Conservation (phyloP, 371 early-diverging fungal species). For the Actinomortierella wolfii region DNA sequence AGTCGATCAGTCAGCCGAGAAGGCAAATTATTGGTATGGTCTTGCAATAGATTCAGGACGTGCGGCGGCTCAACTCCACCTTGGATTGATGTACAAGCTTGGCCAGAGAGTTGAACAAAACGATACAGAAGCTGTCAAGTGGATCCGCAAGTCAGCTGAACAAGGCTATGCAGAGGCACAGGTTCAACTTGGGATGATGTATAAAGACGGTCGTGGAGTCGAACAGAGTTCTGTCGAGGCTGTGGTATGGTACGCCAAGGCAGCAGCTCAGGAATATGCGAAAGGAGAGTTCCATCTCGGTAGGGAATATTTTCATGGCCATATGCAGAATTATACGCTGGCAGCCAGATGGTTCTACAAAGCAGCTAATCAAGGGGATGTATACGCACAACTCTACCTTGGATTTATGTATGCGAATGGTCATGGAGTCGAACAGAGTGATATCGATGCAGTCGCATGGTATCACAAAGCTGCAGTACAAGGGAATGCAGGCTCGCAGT, state of each 20-base stretch:
- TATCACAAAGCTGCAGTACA: slow-evolving; percentile 75
- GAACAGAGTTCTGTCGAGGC: slow-evolving; percentile 57
- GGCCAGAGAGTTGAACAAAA: slow-evolving; percentile 70
- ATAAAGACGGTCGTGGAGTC: slow-evolving; percentile 81
- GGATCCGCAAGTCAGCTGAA: slow-evolving; percentile 66
- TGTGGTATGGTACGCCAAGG: slow-evolving; percentile 77
- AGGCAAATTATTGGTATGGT: slow-evolving; percentile 77
- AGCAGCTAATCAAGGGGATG: slow-evolving; percentile 65
- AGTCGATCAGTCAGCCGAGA: slow-evolving; percentile 61
- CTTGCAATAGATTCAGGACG: slow-evolving; percentile 76
- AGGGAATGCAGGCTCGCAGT: slow-evolving; percentile 53
- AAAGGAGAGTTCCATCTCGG: slow-evolving; percentile 87
- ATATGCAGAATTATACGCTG: slow-evolving; percentile 53
- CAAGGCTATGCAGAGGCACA: slow-evolving; percentile 82
- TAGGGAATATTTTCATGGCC: slow-evolving; percentile 82
- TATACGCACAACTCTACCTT: slow-evolving; percentile 79
- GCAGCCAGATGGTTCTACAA: slow-evolving; percentile 60
- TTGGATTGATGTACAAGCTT: slow-evolving; percentile 81
- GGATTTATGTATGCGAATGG: too few relatives aligned
- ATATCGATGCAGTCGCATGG: too few relatives aligned
- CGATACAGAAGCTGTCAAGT: slow-evolving; percentile 68
- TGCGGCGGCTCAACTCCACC: slow-evolving; percentile 77
- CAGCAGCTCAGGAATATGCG: slow-evolving; percentile 80
- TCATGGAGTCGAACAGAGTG: too few relatives aligned
- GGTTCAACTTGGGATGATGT: slow-evolving; percentile 74